Evolutionary conservation across 495 filamentous ascomycete species (phyloP).

Genomic region (Penicillium psychrofluorescens): DNA sequence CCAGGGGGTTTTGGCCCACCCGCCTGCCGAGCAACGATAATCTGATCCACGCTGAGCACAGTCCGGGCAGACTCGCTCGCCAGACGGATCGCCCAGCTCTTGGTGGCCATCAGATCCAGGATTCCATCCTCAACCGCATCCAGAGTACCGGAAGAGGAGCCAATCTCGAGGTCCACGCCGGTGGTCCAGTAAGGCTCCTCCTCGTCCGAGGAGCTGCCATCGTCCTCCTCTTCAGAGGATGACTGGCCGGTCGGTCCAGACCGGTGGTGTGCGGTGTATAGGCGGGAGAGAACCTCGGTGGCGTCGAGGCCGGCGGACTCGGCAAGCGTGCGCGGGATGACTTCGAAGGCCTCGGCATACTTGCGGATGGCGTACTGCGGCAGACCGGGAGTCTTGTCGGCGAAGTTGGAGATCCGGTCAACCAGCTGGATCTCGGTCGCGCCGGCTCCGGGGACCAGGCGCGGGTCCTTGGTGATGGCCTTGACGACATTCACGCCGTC

Average conservation of each 20-base stretch:
- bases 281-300: conserved; percentile 81
- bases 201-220: conserved; percentile 34
- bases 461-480: conserved; percentile 87
- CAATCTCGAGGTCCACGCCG: conserved; percentile 89
- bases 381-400: conserved; percentile 84
- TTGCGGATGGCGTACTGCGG: conserved; percentile 95
- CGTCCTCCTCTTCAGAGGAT: conserved; percentile 26
- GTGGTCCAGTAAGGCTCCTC: conserved; percentile 74
- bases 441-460: conserved; percentile 89
- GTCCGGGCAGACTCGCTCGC: conserved; percentile 93
- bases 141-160: conserved; percentile 69
- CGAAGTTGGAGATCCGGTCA: conserved; percentile 80
- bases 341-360: conserved; percentile 95
- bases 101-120: conserved; percentile 81
- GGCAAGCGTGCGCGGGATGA: conserved; percentile 86
- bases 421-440: conserved; percentile 94
- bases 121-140: conserved; percentile 89
- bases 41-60: conserved; percentile 95
- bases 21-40: conserved; percentile 95
- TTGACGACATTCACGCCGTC: conserved; percentile 99
- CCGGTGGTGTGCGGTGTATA: conserved; percentile 89
- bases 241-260: conserved; percentile 6
- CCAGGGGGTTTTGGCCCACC: conserved; percentile 95
- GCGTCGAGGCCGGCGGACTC: conserved; percentile 94
- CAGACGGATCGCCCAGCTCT: conserved; percentile 93